Base-by-base conservation (phyloP, 257 asterid species). In the Handroanthus guayacan region DNA sequence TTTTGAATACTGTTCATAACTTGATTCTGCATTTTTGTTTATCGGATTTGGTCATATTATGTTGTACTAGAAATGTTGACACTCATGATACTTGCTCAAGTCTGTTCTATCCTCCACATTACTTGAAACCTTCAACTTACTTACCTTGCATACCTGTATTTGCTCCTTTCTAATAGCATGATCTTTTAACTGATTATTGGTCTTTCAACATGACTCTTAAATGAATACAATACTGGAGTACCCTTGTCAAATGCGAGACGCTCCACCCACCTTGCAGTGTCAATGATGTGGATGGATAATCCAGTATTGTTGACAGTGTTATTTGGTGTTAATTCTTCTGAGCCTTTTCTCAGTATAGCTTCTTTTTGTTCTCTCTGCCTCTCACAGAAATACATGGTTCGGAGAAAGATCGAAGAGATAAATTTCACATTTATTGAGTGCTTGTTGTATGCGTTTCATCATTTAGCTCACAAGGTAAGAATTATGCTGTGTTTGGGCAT, bases 331-430 rank as follows among this genome's bases (percentile, higher is more conserved):
- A 41, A 58, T 67, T 55, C 41, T 69, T 34, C 17, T 4, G 39
- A 75, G 44, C 66, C 60, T 48, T 76, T 70, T 71, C 54, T 64
- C 18, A 47, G 10, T 62, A n/a, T n/a, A 5, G 47, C 34, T 72
- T 81, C 38, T 38, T 5, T 38, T 31, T 63, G 34, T 34, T 51
- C 77, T 78, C 16, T 69, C 51, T 75, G 60, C 69, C 9, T 71
- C 61, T 82, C 64, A 38, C 96, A 95, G 99, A 95, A 91, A 83
- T 87, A 86, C 79, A 89, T 91, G 97, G 95, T 92, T 75, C 80
- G 94, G 65, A 88, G 95, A 85, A 95, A 91, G 89, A 78, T 92
- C 14, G 98, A 95, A 82, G 99, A 95, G 76, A 88, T 95, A 62
- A 89, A 87, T 82, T 95, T 88, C 81, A 80, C 92, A 43, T 81